Percentiles rank a stretch among this genome's conserved stretches.
phyloP scores from a whole-genome alignment of 108 stramenopile genomes.

The Nitzschia inconspicua region DNA sequence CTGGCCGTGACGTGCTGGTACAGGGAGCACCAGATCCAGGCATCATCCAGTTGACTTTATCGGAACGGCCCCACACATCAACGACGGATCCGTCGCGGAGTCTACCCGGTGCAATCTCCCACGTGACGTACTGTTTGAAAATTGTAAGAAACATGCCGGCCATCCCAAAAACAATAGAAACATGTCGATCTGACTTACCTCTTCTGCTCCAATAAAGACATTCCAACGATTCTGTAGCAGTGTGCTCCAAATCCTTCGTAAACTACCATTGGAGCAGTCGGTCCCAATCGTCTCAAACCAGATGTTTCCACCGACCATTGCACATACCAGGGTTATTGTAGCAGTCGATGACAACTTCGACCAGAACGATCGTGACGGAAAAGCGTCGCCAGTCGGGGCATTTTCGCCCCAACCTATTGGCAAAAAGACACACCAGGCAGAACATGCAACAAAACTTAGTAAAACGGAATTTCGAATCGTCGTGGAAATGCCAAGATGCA shows the following conservation, averaged over 20 bases:
- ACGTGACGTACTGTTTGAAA: conserved; percentile 62
- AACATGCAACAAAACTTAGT: conserved; percentile 70
- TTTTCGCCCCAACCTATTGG: conserved; percentile 36
- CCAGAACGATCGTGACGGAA: not conserved
- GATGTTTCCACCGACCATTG: conserved; percentile 56
- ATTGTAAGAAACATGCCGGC: not conserved
- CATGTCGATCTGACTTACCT: conserved; percentile 33
- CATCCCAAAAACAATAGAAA: not conserved
- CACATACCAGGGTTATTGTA: conserved; percentile 29
- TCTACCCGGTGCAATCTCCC: conserved; percentile 85
- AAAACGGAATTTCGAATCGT: conserved; percentile 75
- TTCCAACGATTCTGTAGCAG: conserved; percentile 85
- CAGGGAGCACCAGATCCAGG: conserved; percentile 81
- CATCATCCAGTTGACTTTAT: conserved; percentile 69
- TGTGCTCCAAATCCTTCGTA: conserved; percentile 67
- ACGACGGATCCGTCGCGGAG: conserved; percentile 77
- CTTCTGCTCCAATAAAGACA: conserved; percentile 85
- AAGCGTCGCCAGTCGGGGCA: not conserved
- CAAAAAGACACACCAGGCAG: conserved; percentile 67
- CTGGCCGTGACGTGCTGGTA: conserved; percentile 75
- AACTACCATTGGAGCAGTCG: conserved; percentile 57
- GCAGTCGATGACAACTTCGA: not conserved
- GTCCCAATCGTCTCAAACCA: conserved; percentile 72
- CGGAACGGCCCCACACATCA: conserved; percentile 72
- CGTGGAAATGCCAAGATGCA: conserved; percentile 80